Evolutionary conservation across 805 yeast species (phyloP), one percentile per base, ranked within the genome.

Genomic region (Candida nonsorbophila): DNA sequence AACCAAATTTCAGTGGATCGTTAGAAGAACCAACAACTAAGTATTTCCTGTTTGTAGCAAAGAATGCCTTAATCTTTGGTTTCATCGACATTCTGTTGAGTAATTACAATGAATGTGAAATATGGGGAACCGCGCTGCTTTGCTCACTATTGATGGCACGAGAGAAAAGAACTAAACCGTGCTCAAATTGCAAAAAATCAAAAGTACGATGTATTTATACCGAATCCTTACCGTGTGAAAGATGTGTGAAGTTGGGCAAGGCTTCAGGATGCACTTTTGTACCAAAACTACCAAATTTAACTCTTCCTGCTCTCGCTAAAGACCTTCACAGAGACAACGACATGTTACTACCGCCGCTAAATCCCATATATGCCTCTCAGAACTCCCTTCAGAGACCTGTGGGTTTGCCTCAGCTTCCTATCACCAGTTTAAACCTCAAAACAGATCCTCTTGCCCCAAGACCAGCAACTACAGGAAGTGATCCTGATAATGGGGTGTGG

Each of bases 1-100:
- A 70, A 0, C 94, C 94, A 49, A 74, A 83, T 50, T 84, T 84
- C 6, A 57, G 36, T 0, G 79, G 69, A 43, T 77, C 73, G 4
- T 68, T 51, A 3, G 86, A 74, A 0, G 94, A 92, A 0, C 94
- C 94, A 0, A 79, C 68, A 1, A 84, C 86, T 8, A 74, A 75
- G 40, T 72, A 79, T 30, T 65, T 60, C 38, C 82, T 60, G 17
- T 65, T 39, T 7, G 72, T 42, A n/a, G 70, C 60, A 54, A 76
- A 74, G 51, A 79, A 74, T n/a, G 48, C 27, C 33, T 53, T 58
- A 35, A 69, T 55, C 30, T 46, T 53, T 1, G 45, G 25, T 43
- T 52, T 60, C 63, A 56, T 60, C 3, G 66, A 58, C 68, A 62
- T 62, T 9, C 13, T 39, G n/a, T n/a, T n/a, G n/a, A n/a, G n/a